Evolutionary conservation across 2,329 filamentous ascomycete genomes (phyloP), one percentile per base, ranked within the genome.

Genomic region (Fusarium sp.): DNA sequence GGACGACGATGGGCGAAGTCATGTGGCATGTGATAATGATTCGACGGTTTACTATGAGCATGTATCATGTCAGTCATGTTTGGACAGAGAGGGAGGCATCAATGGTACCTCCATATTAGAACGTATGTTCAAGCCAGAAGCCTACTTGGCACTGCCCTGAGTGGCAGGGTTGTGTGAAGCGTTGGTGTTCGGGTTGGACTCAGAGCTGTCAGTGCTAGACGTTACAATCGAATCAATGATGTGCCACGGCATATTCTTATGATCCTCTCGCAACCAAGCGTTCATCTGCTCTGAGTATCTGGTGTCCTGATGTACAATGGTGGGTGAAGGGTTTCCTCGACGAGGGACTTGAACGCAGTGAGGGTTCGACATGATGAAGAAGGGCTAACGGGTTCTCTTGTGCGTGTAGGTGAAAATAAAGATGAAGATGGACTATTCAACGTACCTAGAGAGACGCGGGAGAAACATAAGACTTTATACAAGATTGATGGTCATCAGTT

Each of bases 171-270:
- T n/a, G 0, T 35, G 20, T 6, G 46, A 65, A 1, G 38, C 31
- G n/a, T 15, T 11, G 4, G 9, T 20, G 6, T 33, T 8, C 0
- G 36, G 5, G 22, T 8, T 33, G 18, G 39, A 2, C 15, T 20
- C 20, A 6, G 47, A 12, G 4, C 17, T 4, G 14, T 61, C 18
- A 0, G 22, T 15, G 12, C 50, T 33, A n/a, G 41, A 29, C 10
- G 3, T 2, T n/a, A 15, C 13, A 58, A 75, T 12, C 9, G 33
- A 68, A n/a, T 3, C 36, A 41, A 55, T 0, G 13, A 2, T 29
- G 11, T 75, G 3, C 58, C 61, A 76, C 0, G 72, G 70, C 58
- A 59, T 66, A 0, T 65, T 33, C 3, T 45, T 53, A 0, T 22
- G 47, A 17, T 1, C 14, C 53, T 75, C 62, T 31, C 13, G 33